These are phyloP conservation scores for Umbelopsis sp. DNA, from an alignment of 192 early-diverging fungal species.

Conservation along the genomic window DNA sequence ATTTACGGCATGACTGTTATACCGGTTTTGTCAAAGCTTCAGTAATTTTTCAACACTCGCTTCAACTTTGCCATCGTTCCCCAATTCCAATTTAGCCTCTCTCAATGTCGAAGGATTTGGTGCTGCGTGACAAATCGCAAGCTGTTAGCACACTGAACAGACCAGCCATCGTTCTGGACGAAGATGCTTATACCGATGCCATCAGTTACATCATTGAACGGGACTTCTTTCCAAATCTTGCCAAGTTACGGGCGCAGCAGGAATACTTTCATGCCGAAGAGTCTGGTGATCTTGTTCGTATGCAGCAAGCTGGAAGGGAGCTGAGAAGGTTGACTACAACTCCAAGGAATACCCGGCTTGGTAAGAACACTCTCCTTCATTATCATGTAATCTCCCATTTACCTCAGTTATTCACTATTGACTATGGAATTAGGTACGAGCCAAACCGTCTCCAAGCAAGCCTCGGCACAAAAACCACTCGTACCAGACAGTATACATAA, in stretches of 20 bases:
- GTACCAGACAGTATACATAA: background rate
- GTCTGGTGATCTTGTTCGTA: slow-evolving; percentile 32
- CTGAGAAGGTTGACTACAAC: background rate
- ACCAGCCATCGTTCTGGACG: slow-evolving; percentile 58
- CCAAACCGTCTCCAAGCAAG: background rate
- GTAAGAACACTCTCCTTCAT: background rate
- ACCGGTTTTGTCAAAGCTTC: no score
- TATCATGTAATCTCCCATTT: background rate
- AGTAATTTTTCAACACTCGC: background rate
- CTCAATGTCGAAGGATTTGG: slow-evolving; percentile 44
- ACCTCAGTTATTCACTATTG: no score
- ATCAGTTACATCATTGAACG: slow-evolving; percentile 78
- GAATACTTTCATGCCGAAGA: slow-evolving; percentile 59
- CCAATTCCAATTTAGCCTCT: slow-evolving; percentile 1
- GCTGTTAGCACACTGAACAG: slow-evolving; percentile 37
- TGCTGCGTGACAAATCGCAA: slow-evolving; percentile 44
- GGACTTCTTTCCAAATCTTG: slow-evolving; percentile 80
- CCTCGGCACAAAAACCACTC: background rate
- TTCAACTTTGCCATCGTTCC: background rate
- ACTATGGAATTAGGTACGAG: background rate
- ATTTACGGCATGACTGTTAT: no score
- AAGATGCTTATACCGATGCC: slow-evolving; percentile 76
- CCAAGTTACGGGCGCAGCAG: slow-evolving; percentile 57
- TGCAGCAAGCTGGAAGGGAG: slow-evolving; percentile 27
- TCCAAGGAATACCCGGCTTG: background rate